A percentile compares a stretch with the other conserved stretches of the same genome.
These are phyloP conservation scores for Debaryomyces prosopidis DNA, from an alignment of 805 yeast genomes.

Conservation along the genomic window DNA sequence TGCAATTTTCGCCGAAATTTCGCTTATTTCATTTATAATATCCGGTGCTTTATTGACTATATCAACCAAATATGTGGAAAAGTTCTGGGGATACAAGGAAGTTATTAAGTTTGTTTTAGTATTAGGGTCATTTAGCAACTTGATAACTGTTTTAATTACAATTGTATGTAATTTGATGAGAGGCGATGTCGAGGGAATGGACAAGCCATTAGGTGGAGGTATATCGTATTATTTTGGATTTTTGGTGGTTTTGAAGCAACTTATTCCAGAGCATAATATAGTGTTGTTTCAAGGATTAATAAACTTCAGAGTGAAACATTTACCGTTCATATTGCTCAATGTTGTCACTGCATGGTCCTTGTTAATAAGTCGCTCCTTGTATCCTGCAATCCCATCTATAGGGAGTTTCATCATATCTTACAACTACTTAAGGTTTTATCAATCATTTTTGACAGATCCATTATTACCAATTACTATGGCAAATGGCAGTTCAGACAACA, in stretches of 20 bases:
- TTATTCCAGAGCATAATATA: slow-evolving; percentile 58
- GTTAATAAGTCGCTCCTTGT: slow-evolving; percentile 30
- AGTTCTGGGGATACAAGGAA: slow-evolving; percentile 52
- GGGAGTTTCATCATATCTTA: slow-evolving; percentile 69
- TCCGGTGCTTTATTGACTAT: slow-evolving; percentile 37
- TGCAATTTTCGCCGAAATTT: slow-evolving; percentile 64
- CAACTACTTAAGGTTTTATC: slow-evolving; percentile 77
- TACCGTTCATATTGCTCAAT: slow-evolving; percentile 50
- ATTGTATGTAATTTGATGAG: slow-evolving; percentile 36
- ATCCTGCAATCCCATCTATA: slow-evolving; percentile 57
- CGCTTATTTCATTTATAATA: slow-evolving; percentile 45
- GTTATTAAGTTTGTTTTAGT: slow-evolving; percentile 51
- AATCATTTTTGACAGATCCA: slow-evolving; percentile 55
- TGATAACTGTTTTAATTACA: slow-evolving; percentile 47
- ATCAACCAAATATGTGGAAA: slow-evolving; percentile 49
- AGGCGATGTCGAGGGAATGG: slow-evolving; percentile 37
- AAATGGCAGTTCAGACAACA: slow-evolving; percentile 17
- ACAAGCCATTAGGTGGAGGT: slow-evolving; percentile 53
- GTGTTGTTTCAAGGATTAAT: slow-evolving; percentile 46
- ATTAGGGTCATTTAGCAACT: slow-evolving; percentile 58
- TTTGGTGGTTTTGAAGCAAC: slow-evolving; percentile 56
- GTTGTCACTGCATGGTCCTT: slow-evolving; percentile 37
- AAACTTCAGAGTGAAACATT: slow-evolving; percentile 57
- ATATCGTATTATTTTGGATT: slow-evolving; percentile 53
- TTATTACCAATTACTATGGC: slow-evolving; percentile 48